Evolutionary conservation across 306 rosid species (phyloP).

Genomic region (Vigna unguiculata): DNA sequence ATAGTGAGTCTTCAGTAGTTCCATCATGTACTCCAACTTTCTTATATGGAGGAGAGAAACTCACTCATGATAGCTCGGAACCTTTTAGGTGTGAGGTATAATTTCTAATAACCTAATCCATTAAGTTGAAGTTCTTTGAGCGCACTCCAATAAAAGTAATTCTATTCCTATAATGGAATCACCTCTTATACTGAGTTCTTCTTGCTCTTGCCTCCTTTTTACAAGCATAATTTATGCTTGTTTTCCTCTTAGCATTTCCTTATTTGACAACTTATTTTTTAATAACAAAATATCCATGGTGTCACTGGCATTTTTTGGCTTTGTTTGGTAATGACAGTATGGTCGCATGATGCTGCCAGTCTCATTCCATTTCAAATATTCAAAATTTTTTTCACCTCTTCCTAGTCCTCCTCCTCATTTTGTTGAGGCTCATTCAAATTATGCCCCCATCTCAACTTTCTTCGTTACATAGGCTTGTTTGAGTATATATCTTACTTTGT

Average conservation of each 20-base stretch:
- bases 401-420: background rate
- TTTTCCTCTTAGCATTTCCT: background rate
- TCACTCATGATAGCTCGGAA: too few relatives aligned
- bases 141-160: background rate
- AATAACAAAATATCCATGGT: background rate
- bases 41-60: too few relatives aligned
- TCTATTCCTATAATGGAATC: background rate
- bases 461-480: background rate
- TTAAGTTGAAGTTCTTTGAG: background rate
- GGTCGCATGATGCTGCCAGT: background rate
- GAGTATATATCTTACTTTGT: background rate
- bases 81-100: background rate
- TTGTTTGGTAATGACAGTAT: background rate
- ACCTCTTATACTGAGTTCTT: background rate
- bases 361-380: background rate
- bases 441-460: background rate
- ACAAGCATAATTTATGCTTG: background rate
- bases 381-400: background rate
- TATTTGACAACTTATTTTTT: background rate
- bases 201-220: background rate
- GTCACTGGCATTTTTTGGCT: background rate
- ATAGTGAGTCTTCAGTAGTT: background rate
- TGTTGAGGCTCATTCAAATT: background rate
- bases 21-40: background rate
- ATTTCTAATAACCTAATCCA: background rate